Percentiles rank a stretch among this genome's conserved stretches.
phyloP scores from a whole-genome alignment of 140 eudicot species.

The Senecio squalidus region DNA sequence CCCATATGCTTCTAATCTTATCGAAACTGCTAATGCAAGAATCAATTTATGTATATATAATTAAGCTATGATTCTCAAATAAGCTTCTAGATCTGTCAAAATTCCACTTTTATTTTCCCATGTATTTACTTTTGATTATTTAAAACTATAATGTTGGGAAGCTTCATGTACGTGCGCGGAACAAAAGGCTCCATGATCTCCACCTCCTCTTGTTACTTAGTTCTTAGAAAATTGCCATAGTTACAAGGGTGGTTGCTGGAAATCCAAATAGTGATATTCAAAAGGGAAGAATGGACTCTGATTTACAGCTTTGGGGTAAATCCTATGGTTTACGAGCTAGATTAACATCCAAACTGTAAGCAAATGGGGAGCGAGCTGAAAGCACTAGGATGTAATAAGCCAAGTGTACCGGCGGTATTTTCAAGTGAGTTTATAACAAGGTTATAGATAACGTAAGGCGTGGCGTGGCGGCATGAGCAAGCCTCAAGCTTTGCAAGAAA shows the following conservation, averaged over 20 bases:
- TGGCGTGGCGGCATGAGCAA: no score
- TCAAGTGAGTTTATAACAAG: no score
- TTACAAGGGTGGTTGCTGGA: conserved; percentile 23
- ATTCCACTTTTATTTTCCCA: conserved; percentile 11
- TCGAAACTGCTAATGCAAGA: no score
- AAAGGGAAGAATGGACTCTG: no score
- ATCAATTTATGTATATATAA: conserved; percentile 27
- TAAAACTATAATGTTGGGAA: conserved; percentile 22
- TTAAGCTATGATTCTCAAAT: conserved; percentile 33
- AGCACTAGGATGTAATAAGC: conserved; percentile 34
- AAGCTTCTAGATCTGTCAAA: conserved; percentile 34
- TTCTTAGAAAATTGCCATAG: conserved; percentile 22
- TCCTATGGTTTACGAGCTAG: conserved; percentile 38
- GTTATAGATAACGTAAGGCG: no score
- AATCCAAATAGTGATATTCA: conserved; percentile 33
- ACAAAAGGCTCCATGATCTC: conserved; percentile 28
- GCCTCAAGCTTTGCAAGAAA: no score
- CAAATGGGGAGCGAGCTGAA: conserved; percentile 27
- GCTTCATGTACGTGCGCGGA: conserved; percentile 22
- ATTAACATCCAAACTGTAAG: conserved; percentile 27
- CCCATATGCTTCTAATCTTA: no score
- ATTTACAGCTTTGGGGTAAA: conserved; percentile 35
- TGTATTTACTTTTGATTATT: conserved; percentile 14
- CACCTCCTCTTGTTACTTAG: conserved; percentile 12
- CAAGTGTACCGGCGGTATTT: conserved; percentile 36